Conservation (phyloP, 1,139 yeast genomes). For the Nakaseomyces kungkrabaensis region DNA sequence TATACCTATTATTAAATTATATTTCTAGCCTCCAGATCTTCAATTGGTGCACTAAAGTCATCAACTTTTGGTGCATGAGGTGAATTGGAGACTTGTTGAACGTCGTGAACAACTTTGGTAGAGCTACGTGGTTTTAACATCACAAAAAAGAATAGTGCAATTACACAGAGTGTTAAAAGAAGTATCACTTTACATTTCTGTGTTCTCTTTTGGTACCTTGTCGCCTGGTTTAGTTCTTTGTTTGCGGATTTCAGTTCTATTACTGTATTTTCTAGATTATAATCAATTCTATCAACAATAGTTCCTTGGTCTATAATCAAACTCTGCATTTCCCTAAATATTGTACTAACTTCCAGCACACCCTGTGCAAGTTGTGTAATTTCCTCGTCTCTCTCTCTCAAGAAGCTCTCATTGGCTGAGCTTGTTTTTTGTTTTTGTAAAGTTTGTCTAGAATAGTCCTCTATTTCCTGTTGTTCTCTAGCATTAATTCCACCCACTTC, state of each 20-base stretch:
- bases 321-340: conserved; percentile 85
- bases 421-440: conserved; percentile 31
- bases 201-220: conserved; percentile 73
- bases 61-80: not conserved
- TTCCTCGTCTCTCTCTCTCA: conserved; percentile 71
- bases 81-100: not conserved
- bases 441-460: conserved; percentile 38
- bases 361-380: conserved; percentile 89
- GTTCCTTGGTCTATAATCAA: conserved; percentile 95
- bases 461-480: conserved; percentile 26
- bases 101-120: not conserved
- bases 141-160: conserved; percentile 62
- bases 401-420: conserved; percentile 32
- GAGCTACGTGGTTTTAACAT: conserved; percentile 48
- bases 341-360: conserved; percentile 82
- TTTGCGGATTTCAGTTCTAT: conserved; percentile 70
- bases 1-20: no score
- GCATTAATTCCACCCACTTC: conserved; percentile 23
- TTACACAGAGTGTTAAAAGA: conserved; percentile 56
- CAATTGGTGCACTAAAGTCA: not conserved
- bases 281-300: conserved; percentile 82
- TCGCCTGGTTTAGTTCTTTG: conserved; percentile 66
- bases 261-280: conserved; percentile 72
- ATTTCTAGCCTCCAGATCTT: not conserved
- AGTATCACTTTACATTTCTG: conserved; percentile 85